Base-by-base conservation (phyloP, 2,329 filamentous ascomycete genomes). In the Cytospora chrysosperma region DNA sequence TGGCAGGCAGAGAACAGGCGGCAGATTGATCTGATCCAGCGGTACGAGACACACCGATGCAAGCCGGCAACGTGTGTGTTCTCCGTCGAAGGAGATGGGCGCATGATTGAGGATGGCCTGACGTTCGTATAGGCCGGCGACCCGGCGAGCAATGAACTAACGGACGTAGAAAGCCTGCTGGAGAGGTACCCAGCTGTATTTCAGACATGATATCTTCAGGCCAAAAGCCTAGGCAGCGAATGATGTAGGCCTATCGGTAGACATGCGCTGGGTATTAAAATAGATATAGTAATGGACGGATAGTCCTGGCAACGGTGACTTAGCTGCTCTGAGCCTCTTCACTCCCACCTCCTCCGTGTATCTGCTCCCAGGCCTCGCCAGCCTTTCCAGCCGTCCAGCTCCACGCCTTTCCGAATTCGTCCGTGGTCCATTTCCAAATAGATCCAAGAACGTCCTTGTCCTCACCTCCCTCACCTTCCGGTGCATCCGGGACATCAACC, bases 341-440 rank as follows among this genome's bases (percentile, higher is more conserved):
- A 34, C 15, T 17, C 21, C 56, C 59, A 19, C 32, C 15, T 72
- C 73, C 15, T 69, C 65, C 65, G 4, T 56, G 76, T 21, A 83
- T 73, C 68, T 81, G 80, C 43, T 75, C 73, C 81, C 80, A 83
- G 26, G 78, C 73, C 37, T 79, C 72, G 34, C 74, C 75, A 15
- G 84, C 70, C 67, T 84, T 80, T 40, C 76, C 79, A 1, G 76
- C 78, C 13, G 86, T 69, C 83, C 83, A 85, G 59, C 54, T 60
- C 81, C 80, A 83, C 32, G 78, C 73, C 40, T 79, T 73, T 43
- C 74, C 75, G 15, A 84, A 70, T 65, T 83, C 79, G 40, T 77
- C 79, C 2, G 76, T 79, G 15, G 85, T 68, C 83, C 83, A 85
- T 56, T 81, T 75, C 81, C 82, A 85, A 37, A 81, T 75, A 5